Base-by-base conservation (phyloP, 768 basidiomycete genomes). In the Boletus patriciae region DNA sequence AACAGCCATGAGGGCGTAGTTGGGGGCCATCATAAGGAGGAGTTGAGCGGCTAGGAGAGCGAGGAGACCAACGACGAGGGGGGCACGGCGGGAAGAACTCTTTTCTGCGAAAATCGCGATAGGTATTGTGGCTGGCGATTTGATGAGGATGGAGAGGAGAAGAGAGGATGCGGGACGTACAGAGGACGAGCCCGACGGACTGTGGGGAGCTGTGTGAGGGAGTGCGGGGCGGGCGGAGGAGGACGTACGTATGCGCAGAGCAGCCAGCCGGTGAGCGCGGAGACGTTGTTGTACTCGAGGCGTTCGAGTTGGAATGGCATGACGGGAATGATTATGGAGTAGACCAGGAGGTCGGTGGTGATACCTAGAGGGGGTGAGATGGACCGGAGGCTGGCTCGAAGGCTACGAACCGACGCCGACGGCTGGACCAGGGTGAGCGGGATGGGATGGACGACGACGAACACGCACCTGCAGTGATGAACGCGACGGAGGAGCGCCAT, bases 21-120 rank as follows among this genome's bases (percentile, higher is more conserved):
- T 78, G 3, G 78, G 80, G 0, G 84, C 83, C 60, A 84, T 81
- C 84, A 86, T 85, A 12, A 87, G 72, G 72, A 86, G 75, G 18
- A 85, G 66, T 67, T 84, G 83, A 2, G 83, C 81, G 6, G 74
- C 81, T 5, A 82, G 67, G 36, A 86, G 75, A 27, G 79, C 60
- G 10, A 82, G 2, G 13, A 84, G 71, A 16, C 84, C 86, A 7
- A 76, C 27, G 12, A 85, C 60, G 44, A 87, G 74, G 4, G 84
- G 85, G 6, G 62, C 58, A 55, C 76, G 76, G 36, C 85, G 72
- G 18, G 73, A 73, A 31, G 77, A 68, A 46, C 79, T 78, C 21
- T 63, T 75, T 64, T 87, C 85, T 3, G 85, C 80, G 21, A 81
- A 69, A 59, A 80, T 74, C 2, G 85, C 82, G 46, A 83, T 78